Evolutionary conservation across 192 early-diverging fungal genomes (phyloP).

Genomic region (Helicostylum pulchrum): DNA sequence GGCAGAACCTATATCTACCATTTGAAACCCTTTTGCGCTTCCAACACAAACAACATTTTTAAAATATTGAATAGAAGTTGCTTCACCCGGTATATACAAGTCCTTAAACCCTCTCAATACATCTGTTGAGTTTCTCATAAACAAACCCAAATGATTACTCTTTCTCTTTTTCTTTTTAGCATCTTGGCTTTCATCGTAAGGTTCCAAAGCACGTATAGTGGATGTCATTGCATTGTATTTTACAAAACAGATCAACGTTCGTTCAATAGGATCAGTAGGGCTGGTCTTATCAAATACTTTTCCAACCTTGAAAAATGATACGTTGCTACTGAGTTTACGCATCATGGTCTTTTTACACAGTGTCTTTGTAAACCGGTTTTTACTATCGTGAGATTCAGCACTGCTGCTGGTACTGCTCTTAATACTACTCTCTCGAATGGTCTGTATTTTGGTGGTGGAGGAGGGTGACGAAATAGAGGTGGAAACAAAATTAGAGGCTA

Average conservation of each 20-base stretch:
- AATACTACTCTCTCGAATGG: background rate
- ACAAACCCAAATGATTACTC: constrained; percentile 40
- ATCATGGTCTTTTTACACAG: constrained; percentile 29
- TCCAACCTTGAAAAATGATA: constrained; percentile 75
- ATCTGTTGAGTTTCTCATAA: constrained; percentile 40
- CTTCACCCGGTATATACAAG: constrained; percentile 91
- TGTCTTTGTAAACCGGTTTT: no score
- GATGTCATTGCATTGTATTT: constrained; percentile 72
- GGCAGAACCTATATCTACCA: constrained; percentile 82
- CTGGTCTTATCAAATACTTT: constrained; percentile 49
- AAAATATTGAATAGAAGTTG: constrained; percentile 81
- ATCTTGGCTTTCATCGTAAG: constrained; percentile 39
- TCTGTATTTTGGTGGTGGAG: background rate
- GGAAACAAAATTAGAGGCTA: background rate
- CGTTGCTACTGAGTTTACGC: constrained; percentile 57
- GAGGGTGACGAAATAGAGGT: no score
- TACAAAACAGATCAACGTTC: constrained; percentile 60
- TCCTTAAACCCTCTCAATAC: constrained; percentile 67
- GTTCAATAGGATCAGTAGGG: constrained; percentile 6
- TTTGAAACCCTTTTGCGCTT: constrained; percentile 89
- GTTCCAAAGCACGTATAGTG: constrained; percentile 75
- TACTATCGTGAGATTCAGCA: no score
- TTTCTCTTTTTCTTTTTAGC: constrained; percentile 43
- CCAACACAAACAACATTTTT: constrained; percentile 86
- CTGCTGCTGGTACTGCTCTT: constrained; percentile 15